These are phyloP conservation scores for Lanmaoa pseudosensibilis DNA, from an alignment of 768 basidiomycete species.

Conservation along the genomic window DNA sequence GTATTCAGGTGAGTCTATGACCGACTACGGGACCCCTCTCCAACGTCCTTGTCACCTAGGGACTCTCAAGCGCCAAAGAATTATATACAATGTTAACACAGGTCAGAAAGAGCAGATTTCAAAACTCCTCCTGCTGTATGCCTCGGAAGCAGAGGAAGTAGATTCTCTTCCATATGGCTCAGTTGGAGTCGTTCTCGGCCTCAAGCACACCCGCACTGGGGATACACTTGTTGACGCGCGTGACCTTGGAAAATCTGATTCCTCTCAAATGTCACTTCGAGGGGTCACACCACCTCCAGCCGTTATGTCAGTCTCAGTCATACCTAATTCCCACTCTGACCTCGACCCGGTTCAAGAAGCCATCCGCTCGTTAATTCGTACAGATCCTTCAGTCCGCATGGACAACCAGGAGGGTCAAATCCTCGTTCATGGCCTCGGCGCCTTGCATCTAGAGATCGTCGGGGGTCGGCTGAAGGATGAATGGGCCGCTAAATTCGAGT, in stretches of 20 bases:
- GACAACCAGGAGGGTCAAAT: constrained; percentile 83
- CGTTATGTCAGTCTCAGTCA: constrained; percentile 80
- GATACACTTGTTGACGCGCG: constrained; percentile 71
- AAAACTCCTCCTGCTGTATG: constrained; percentile 78
- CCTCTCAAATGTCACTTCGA: constrained; percentile 46
- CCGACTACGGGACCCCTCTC: not conserved
- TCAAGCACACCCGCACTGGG: constrained; percentile 83
- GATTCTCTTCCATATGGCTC: constrained; percentile 78
- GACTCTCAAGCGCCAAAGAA: constrained; percentile 61
- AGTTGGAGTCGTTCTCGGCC: constrained; percentile 80
- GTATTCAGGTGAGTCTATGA: constrained; percentile 66
- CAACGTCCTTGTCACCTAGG: constrained; percentile 37
- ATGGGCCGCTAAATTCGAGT: constrained; percentile 75
- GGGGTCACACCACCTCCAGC: constrained; percentile 78
- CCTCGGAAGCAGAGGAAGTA: constrained; percentile 73
- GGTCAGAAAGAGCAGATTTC: constrained; percentile 71
- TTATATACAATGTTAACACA: constrained; percentile 62
- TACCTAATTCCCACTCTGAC: constrained; percentile 79
- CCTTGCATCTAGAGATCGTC: constrained; percentile 86
- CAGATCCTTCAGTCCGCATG: constrained; percentile 84
- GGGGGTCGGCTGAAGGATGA: constrained; percentile 79
- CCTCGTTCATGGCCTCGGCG: constrained; percentile 80
- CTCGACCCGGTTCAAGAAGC: constrained; percentile 76
- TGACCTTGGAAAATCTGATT: constrained; percentile 34
- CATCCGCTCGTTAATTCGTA: constrained; percentile 68